Evolutionary conservation across 2,329 filamentous ascomycete genomes (phyloP).

Genomic region (Aurifilum marmelostoma): DNA sequence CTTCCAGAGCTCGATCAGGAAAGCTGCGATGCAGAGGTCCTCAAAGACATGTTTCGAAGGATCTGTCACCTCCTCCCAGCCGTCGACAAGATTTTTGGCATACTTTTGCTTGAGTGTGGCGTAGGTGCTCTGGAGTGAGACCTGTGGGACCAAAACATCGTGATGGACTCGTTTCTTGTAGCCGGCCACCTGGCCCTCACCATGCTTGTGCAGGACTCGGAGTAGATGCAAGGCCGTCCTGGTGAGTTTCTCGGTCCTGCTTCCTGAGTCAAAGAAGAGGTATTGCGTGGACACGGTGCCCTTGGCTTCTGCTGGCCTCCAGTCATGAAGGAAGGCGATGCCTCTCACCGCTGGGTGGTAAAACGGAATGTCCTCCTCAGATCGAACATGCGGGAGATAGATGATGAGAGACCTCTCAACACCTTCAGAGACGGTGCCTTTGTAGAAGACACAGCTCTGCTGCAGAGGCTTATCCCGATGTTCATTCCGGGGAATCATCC

Average conservation of each 20-base stretch:
- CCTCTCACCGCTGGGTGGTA: conserved; percentile 81
- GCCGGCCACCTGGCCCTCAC: conserved; percentile 64
- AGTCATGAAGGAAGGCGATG: conserved; percentile 77
- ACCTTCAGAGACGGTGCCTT: conserved; percentile 36
- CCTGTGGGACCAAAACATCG: conserved; percentile 78
- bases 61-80: conserved; percentile 86
- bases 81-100: conserved; percentile 68
- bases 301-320: conserved; percentile 45
- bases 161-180: conserved; percentile 84
- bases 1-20: conserved; percentile 87
- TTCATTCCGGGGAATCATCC: conserved; percentile 80
- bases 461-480: conserved; percentile 73
- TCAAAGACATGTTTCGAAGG: conserved; percentile 94
- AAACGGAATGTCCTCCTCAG: conserved; percentile 71
- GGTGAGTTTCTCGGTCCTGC: conserved; percentile 52
- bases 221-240: conserved; percentile 73
- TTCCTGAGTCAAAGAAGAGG: conserved; percentile 50
- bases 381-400: conserved; percentile 74
- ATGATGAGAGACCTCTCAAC: conserved; percentile 62
- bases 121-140: conserved; percentile 81
- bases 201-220: conserved; percentile 72
- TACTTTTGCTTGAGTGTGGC: conserved; percentile 78
- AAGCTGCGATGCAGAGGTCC: conserved; percentile 87
- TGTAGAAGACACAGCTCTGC: conserved; percentile 81
- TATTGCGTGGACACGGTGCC: conserved; percentile 66